These are phyloP conservation scores for Psilocybe subaeruginosa DNA, from an alignment of 768 basidiomycete species.

Conservation along the genomic window DNA sequence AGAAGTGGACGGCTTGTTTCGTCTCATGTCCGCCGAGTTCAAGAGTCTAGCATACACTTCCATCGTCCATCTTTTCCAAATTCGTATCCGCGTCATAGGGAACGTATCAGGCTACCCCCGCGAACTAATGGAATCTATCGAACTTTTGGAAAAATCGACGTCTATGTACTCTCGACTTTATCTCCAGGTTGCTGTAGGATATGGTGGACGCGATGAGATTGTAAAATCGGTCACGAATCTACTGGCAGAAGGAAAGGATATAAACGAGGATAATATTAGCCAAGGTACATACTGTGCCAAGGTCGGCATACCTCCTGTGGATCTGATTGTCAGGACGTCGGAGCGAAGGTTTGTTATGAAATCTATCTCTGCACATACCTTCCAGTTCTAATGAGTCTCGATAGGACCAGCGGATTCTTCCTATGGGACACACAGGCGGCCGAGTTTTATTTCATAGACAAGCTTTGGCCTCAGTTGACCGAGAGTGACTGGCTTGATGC, in stretches of 20 bases:
- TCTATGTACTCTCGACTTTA: background rate
- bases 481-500: background rate
- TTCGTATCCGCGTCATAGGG: conserved; percentile 3
- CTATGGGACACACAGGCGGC: conserved; percentile 1
- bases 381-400: background rate
- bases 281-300: background rate
- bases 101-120: background rate
- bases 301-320: conserved; percentile 1
- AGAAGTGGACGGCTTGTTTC: conserved; percentile 1
- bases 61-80: background rate
- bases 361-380: background rate
- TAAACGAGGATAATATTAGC: background rate
- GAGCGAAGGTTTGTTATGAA: background rate
- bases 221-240: background rate
- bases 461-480: conserved; percentile 2
- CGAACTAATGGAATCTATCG: background rate
- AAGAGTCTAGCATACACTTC: background rate
- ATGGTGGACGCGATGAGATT: conserved; percentile 3
- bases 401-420: conserved; percentile 5
- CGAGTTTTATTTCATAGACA: conserved; percentile 1
- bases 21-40: background rate
- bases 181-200: conserved; percentile 3
- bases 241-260: background rate
- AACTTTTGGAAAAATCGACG: background rate
- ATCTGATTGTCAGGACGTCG: conserved; percentile 1